phyloP scores from a whole-genome alignment of 225 moss, liverwort and hornwort genomes.

The Bryum argenteum region DNA sequence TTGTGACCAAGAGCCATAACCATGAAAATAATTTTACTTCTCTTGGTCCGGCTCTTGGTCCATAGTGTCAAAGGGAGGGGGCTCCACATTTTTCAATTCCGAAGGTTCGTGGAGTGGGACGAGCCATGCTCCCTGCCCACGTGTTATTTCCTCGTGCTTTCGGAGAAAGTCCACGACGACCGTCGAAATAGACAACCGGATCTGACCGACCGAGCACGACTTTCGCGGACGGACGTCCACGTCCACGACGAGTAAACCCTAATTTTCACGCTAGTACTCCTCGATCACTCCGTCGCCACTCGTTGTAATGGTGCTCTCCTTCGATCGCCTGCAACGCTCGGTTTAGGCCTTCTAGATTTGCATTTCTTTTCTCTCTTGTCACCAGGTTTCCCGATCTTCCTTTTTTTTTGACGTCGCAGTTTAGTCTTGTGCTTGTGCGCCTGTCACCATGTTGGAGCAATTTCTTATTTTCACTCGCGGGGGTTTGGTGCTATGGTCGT shows the following conservation, averaged over 20 bases:
- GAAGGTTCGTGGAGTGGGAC: no score
- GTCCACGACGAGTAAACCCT: background rate
- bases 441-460: conserved; percentile 85
- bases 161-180: no score
- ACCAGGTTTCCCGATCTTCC: background rate
- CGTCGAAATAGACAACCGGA: no score
- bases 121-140: no score
- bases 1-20: no score
- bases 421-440: background rate
- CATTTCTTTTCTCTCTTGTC: background rate
- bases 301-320: background rate
- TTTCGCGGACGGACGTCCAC: background rate
- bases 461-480: conserved; percentile 96
- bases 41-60: no score
- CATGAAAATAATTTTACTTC: no score
- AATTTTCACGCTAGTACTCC: background rate
- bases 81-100: no score
- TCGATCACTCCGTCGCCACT: background rate
- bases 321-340: background rate
- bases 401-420: background rate
- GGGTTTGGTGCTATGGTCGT: conserved; percentile 95
- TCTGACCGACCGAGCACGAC: background rate
- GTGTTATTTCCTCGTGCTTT: no score
- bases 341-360: background rate
- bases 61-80: no score